These are phyloP conservation scores for Aspergillus pseudoterreus DNA, from an alignment of 2,329 filamentous ascomycete genomes.

Conservation along the genomic window DNA sequence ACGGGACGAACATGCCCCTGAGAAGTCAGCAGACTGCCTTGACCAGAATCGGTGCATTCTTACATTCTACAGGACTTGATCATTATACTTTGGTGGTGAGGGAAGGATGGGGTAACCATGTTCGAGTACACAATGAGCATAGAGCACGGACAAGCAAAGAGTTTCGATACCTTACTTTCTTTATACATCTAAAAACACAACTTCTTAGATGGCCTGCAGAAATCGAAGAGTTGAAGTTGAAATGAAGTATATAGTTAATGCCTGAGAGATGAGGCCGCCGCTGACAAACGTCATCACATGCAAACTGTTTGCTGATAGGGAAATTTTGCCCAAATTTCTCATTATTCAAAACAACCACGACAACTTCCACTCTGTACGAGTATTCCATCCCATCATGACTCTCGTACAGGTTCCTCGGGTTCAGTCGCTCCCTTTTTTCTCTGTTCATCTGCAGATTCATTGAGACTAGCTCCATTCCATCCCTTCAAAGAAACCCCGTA, in stretches of 20 bases:
- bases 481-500: neutral
- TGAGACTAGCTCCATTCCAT: neutral
- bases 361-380: neutral
- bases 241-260: too few species aligned
- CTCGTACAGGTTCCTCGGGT: neutral
- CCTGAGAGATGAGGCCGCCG: too few species aligned
- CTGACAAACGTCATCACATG: too few species aligned
- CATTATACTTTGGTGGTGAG: too few species aligned
- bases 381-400: neutral
- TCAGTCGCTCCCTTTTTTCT: neutral
- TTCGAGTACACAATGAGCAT: too few species aligned
- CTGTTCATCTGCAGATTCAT: neutral
- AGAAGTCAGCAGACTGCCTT: constrained; percentile 14
- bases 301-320: neutral
- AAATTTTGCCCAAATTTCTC: neutral
- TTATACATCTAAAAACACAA: too few species aligned
- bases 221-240: too few species aligned
- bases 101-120: too few species aligned
- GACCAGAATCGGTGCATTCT: neutral
- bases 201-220: too few species aligned
- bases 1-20: constrained; percentile 65
- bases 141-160: too few species aligned
- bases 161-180: too few species aligned
- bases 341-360: neutral
- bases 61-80: constrained; percentile 19